Evolutionary conservation across 768 basidiomycete genomes (phyloP), one percentile per base, ranked within the genome.

Genomic region (Termitomyces heimii): DNA sequence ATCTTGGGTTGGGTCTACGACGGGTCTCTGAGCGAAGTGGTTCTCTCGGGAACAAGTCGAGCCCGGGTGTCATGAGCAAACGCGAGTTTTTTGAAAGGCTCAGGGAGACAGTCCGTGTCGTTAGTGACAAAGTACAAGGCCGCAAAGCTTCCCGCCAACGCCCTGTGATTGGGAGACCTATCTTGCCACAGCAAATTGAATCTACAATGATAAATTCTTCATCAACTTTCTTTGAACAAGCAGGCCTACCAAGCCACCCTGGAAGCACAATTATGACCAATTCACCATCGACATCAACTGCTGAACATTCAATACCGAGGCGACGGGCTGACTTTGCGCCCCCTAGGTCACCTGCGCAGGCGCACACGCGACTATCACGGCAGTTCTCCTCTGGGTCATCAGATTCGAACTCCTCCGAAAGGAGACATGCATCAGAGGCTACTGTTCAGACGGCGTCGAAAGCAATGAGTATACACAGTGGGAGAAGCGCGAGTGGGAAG

Each of bases 241-340:
- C 68, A 55, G 56, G 68, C 51, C 57, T 67, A n/a, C 66, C 66
- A 22, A 78, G 75, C 62, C 72, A 74, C 32, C 73, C 77, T 22
- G 77, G 72, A 50, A 82, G 76, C 59, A 79, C 79, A 3, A 73
- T 80, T 49, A 75, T 80, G 44, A 79, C 80, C 2, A 77, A 76
- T 34, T 87, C 86, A 2, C 85, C 85, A 7, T 86, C 86, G 10
- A 77, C 76, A 22, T 89, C 86, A 35, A 86, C 84, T 0, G 85
- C 75, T 22, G 80, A 77, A 22, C 77, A 80, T 51, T 89, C 87
- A 5, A 83, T 87, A 55, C 88, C 87, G 26, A 77, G 81, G 42
- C 75, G 86, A 49, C 77, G 88, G 58, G 77, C 84, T 0, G 88
- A 89, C 70, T 89, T 89, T 65, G 83, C 75, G 10, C 80, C 81